Evolutionary conservation across 345 rosid species (phyloP).

Genomic region (Aegle marmelos): DNA sequence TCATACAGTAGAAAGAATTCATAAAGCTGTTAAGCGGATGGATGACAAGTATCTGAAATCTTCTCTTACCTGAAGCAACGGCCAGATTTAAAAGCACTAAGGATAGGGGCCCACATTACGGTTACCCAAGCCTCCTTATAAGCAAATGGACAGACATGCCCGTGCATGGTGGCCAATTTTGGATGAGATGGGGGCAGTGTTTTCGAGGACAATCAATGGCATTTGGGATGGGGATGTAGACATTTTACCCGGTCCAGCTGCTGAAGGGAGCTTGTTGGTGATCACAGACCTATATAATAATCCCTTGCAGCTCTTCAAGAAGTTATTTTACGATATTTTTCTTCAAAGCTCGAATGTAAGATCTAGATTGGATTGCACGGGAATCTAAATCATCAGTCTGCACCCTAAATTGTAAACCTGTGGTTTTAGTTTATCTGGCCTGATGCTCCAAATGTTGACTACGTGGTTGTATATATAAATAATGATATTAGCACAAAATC

Average conservation of each 20-base stretch:
- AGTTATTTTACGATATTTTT: constrained; percentile 30
- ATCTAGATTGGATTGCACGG: neutral
- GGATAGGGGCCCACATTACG: constrained; percentile 35
- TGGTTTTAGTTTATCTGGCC: no score
- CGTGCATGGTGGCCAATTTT: constrained; percentile 49
- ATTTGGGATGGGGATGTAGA: constrained; percentile 37
- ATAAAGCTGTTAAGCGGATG: constrained; percentile 22
- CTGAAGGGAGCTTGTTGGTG: constrained; percentile 43
- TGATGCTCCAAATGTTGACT: no score
- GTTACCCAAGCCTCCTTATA: constrained; percentile 55
- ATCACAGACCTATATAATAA: constrained; percentile 32
- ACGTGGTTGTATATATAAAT: no score
- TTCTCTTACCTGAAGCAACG: constrained; percentile 27
- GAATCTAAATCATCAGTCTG: neutral
- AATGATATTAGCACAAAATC: no score
- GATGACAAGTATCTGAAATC: constrained; percentile 46
- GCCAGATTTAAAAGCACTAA: constrained; percentile 19
- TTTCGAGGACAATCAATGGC: constrained; percentile 45
- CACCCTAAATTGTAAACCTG: no score
- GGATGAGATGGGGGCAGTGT: constrained; percentile 56
- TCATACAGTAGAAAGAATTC: neutral
- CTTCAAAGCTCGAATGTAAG: neutral
- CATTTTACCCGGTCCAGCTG: constrained; percentile 36
- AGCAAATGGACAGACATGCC: constrained; percentile 46
- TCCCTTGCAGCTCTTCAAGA: constrained; percentile 45